These are phyloP conservation scores for Suillus subaureus DNA, from an alignment of 768 basidiomycete species.

Conservation along the genomic window DNA sequence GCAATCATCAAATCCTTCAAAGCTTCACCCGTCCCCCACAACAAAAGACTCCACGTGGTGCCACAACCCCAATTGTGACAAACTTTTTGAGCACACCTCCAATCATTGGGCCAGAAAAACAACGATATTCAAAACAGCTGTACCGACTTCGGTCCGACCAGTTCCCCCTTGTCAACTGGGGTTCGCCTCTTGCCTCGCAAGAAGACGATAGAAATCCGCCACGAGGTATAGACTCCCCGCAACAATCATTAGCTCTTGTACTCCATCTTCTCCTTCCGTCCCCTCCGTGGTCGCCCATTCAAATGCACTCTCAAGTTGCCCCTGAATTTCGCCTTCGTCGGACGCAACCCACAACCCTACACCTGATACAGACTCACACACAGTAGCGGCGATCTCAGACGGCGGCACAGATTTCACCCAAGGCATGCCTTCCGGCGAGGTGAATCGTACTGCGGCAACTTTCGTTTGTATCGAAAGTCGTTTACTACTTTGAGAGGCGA, in stretches of 20 bases:
- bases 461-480: slow-evolving; percentile 35
- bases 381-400: slow-evolving; percentile 48
- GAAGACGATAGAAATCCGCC: slow-evolving; percentile 83
- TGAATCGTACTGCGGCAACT: slow-evolving; percentile 64
- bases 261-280: slow-evolving; percentile 13
- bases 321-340: slow-evolving; percentile 32
- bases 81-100: neutral
- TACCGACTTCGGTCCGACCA: slow-evolving; percentile 1
- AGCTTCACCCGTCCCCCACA: neutral
- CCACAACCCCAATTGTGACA: neutral
- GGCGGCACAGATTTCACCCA: slow-evolving; percentile 78
- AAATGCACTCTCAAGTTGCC: slow-evolving; percentile 51
- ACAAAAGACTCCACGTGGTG: neutral
- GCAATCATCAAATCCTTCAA: neutral
- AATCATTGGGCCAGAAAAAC: neutral
- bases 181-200: slow-evolving; percentile 8
- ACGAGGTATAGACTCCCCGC: slow-evolving; percentile 95
- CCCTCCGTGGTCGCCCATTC: slow-evolving; percentile 34
- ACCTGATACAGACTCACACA: slow-evolving; percentile 44
- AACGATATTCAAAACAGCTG: neutral
- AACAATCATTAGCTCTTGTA: slow-evolving; percentile 60
- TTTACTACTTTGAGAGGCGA: slow-evolving; percentile 43
- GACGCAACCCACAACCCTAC: slow-evolving; percentile 49
- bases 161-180: neutral
- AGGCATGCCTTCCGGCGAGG: slow-evolving; percentile 88